Conservation (phyloP, 1,284 basidiomycete genomes). For the Rhodotorula sp. region DNA sequence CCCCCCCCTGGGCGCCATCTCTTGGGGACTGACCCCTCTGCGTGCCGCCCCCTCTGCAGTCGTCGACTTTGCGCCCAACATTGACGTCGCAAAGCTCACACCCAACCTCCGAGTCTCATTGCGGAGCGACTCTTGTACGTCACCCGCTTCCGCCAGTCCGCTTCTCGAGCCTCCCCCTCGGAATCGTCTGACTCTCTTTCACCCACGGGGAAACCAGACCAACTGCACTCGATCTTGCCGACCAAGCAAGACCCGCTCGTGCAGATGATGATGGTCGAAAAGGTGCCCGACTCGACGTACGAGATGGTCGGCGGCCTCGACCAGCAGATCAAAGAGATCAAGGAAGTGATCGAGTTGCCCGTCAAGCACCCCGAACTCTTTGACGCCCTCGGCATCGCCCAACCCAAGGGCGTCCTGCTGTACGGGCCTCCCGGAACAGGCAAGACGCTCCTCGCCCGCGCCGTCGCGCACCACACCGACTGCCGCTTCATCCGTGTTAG, state of each 20-base stretch:
- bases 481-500: slow-evolving; percentile 97
- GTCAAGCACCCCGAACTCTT: slow-evolving; percentile 98
- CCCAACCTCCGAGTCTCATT: slow-evolving; percentile 89
- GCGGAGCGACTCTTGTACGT: slow-evolving; percentile 72
- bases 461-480: slow-evolving; percentile 97
- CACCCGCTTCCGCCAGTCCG: not conserved
- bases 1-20: no score
- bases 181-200: not conserved
- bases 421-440: slow-evolving; percentile 97
- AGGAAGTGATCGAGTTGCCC: slow-evolving; percentile 97
- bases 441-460: slow-evolving; percentile 96
- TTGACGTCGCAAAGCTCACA: slow-evolving; percentile 76
- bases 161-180: not conserved
- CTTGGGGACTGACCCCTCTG: no score
- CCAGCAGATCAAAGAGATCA: slow-evolving; percentile 98
- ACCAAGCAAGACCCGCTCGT: slow-evolving; percentile 95
- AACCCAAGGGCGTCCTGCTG: slow-evolving; percentile 91
- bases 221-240: slow-evolving; percentile 81
- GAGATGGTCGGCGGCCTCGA: slow-evolving; percentile 99
- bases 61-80: slow-evolving; percentile 87
- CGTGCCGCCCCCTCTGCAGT: no score
- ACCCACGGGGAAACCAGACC: slow-evolving; percentile 20
- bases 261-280: slow-evolving; percentile 99
- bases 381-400: slow-evolving; percentile 92
- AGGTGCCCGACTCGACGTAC: slow-evolving; percentile 97